These are phyloP conservation scores for Suillus fuscotomentosus DNA, from an alignment of 768 basidiomycete species.

Conservation along the genomic window DNA sequence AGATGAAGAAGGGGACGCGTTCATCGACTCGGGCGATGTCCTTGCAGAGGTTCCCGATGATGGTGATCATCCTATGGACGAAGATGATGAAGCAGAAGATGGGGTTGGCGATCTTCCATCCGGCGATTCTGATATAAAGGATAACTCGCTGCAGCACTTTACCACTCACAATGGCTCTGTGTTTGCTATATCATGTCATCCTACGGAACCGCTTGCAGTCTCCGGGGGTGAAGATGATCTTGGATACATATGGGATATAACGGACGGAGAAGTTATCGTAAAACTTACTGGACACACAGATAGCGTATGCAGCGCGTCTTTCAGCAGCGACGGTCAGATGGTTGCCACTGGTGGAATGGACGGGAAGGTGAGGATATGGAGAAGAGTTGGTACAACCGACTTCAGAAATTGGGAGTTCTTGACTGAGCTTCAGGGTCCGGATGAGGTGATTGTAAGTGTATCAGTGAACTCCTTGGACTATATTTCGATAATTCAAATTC, in stretches of 20 bases:
- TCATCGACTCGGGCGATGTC: constrained; percentile 66
- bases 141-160: constrained; percentile 72
- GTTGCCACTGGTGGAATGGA: constrained; percentile 98
- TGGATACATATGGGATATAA: constrained; percentile 91
- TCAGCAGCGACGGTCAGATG: constrained; percentile 89
- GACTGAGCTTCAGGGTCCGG: constrained; percentile 88
- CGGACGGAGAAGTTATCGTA: constrained; percentile 74
- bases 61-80: constrained; percentile 71
- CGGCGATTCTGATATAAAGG: constrained; percentile 42
- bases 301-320: constrained; percentile 77
- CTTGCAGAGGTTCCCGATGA: constrained; percentile 63
- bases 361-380: constrained; percentile 90
- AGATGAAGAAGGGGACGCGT: constrained; percentile 54
- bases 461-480: constrained; percentile 4
- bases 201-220: constrained; percentile 73
- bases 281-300: constrained; percentile 92
- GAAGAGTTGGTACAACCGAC: constrained; percentile 72
- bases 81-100: constrained; percentile 57
- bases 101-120: constrained; percentile 43
- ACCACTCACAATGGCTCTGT: constrained; percentile 71
- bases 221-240: constrained; percentile 96
- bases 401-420: constrained; percentile 91
- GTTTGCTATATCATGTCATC: constrained; percentile 83
- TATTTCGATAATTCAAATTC: constrained; percentile 29
- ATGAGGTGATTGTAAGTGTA: constrained; percentile 85